A percentile compares a stretch with the other conserved stretches of the same genome.
phyloP scores from a whole-genome alignment of 768 basidiomycete species.

The Boletus huronensis region DNA sequence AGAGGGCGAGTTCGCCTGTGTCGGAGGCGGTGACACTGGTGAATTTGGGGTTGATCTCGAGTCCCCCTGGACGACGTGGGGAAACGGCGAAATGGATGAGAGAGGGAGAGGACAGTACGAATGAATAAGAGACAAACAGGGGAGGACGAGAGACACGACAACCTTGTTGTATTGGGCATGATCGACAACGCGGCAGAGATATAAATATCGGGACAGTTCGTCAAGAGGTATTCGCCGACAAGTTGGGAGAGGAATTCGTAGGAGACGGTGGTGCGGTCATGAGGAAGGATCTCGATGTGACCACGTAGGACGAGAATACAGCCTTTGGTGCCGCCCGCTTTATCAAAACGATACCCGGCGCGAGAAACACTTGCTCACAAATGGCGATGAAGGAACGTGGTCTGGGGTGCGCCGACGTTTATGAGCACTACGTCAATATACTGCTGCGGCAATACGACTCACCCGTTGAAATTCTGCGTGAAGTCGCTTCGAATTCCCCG shows the following conservation, averaged over 20 bases:
- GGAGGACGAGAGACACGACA: slow-evolving; percentile 24
- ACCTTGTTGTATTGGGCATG: slow-evolving; percentile 68
- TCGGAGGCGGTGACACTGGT: slow-evolving; percentile 57
- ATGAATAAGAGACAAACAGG: neutral
- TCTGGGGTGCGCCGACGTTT: slow-evolving; percentile 35
- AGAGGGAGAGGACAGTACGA: neutral
- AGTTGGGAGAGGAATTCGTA: slow-evolving; percentile 84
- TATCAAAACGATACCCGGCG: neutral
- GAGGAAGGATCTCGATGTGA: slow-evolving; percentile 69
- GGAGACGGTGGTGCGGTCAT: slow-evolving; percentile 63
- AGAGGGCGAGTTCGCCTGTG: slow-evolving; percentile 80
- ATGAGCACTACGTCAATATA: neutral
- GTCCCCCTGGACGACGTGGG: slow-evolving; percentile 53
- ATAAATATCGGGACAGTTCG: slow-evolving; percentile 41
- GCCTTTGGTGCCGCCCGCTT: slow-evolving; percentile 51
- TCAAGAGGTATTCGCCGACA: slow-evolving; percentile 78
- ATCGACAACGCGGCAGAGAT: slow-evolving; percentile 30
- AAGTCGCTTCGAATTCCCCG: slow-evolving; percentile 35
- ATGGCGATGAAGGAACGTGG: slow-evolving; percentile 92
- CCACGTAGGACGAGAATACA: slow-evolving; percentile 86
- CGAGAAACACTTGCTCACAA: slow-evolving; percentile 41
- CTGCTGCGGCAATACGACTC: slow-evolving; percentile 24
- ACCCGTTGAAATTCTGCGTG: slow-evolving; percentile 86
- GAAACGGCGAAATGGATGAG: neutral
- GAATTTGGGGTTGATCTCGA: slow-evolving; percentile 87